phyloP scores from a whole-genome alignment of 225 moss, liverwort and hornwort species.

The Pseudoscleropodium purum region DNA sequence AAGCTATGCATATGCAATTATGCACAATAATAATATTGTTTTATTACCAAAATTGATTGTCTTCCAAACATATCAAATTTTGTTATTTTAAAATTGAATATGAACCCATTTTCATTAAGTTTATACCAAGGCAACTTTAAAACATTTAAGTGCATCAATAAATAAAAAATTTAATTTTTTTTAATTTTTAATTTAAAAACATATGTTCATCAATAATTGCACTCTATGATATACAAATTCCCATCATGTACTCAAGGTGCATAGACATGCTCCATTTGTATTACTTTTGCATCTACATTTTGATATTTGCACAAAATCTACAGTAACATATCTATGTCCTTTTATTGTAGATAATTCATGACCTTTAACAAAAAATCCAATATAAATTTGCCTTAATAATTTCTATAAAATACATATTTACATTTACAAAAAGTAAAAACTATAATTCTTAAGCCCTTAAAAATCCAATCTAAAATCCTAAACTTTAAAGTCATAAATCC shows the following conservation, averaged over 20 bases:
- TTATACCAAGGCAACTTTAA: background rate
- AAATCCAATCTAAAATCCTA: background rate
- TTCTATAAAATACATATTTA: background rate
- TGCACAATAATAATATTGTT: too few species aligned
- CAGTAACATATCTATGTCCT: rapidly evolving
- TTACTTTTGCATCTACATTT: background rate
- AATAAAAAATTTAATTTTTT: background rate
- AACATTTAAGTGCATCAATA: background rate
- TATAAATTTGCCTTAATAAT: background rate
- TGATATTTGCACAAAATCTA: background rate
- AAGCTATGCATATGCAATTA: background rate
- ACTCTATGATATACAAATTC: rapidly evolving
- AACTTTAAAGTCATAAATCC: background rate
- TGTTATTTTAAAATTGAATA: background rate
- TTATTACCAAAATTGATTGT: rapidly evolving
- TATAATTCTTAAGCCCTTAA: too few species aligned
- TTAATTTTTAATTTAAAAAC: too few species aligned
- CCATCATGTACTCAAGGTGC: background rate
- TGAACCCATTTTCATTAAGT: background rate
- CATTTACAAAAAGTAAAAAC: background rate
- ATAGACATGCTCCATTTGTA: background rate
- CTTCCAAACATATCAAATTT: background rate
- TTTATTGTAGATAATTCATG: background rate
- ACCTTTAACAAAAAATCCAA: background rate
- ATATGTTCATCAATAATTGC: background rate